Base-by-base conservation (phyloP, 306 rosid genomes). In the Sophora flavescens region DNA sequence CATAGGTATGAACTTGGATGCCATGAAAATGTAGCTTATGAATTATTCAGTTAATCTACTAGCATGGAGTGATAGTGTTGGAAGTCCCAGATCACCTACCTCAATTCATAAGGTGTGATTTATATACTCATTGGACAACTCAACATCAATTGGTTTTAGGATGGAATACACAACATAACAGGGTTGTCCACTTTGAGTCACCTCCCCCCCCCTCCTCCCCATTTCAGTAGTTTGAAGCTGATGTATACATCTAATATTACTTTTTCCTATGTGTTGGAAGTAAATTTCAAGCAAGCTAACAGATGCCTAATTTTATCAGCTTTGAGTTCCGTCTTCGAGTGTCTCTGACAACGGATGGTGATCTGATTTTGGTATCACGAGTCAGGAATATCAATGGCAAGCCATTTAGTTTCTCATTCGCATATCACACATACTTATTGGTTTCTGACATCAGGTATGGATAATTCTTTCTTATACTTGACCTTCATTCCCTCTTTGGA, bases 361-460 rank as follows among this genome's bases (percentile, higher is more conserved):
- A 83, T 84, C 84, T 94, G 85, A 74, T 35, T 47, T 59, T 94
- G 87, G 87, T 84, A 84, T 94, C 97, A 1, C 87, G 96, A 67
- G 72, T 92, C 68, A 81, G 96, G 86, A 94, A 94, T 72, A 68
- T 92, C 71, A 84, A 92, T 52, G 90, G 95, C 77, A 94, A 90
- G 84, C 93, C 94, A 8, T 90, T 94, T 73, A 86, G 86, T 81
- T 94, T 94, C 88, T 92, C 98, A 15, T 94, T 94, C 35, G 96
- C 93, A 26, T 89, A 89, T 83, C 98, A 92, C 84, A 90, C 98
- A 3, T 87, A 92, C 78, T 78, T 94, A 15, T 39, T 82, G 79
- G 97, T 94, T 71, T 94, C 98, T 47, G 96, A 94, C 79, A 94
- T 94, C 72, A 92, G 96, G 98, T 94, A 90, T 41, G 80, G 22